Base-by-base conservation (phyloP, 345 rosid species). In the Triadica sebifera region DNA sequence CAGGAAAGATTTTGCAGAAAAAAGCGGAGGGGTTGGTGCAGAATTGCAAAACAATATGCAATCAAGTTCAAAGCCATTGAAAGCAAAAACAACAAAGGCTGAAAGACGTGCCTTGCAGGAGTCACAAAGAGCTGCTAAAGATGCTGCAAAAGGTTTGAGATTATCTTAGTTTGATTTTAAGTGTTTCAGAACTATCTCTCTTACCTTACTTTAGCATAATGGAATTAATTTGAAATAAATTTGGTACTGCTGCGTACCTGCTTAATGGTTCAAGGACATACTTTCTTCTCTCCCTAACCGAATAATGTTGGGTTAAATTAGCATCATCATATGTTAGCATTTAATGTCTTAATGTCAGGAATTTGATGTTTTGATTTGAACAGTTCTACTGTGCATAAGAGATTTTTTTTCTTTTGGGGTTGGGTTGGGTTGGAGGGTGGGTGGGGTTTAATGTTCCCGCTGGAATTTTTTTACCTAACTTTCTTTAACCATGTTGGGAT, bases 51-150 rank as follows among this genome's bases (percentile, higher is more conserved):
- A 51, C n/a, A 70, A 79, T 52, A 10, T 3, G 55, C 73, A 25
- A 51, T 25, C 69, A 22, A 67, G 61, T 55, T 59, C 79, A 7
- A 80, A 71, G 47, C 65, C 73, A 22, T 10, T 59, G 69, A 80
- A 80, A 67, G 73, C 65, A 15, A 75, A 71, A 67, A 59, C 75
- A 22, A 70, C 82, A 0, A 80, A 75, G 59, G 76, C 82, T 67
- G 82, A 80, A 66, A 58, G 82, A 24, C 82, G 82, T 6, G 82
- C 82, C 24, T 71, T 75, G 79, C 82, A 80, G 73, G 82, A 80
- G 51, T 67, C 82, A 6, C 82, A 80, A 55, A 72, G 82, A 47
- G 82, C 82, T 59, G 79, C 76, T 16, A 80, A 80, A 56, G 79
- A 72, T 75, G 79, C 82, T 65, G 76, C 78, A 34, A 79, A 79